Percentiles rank a stretch among this genome's conserved stretches.
Conservation (phyloP, 352 stramenopile genomes). For the Pythium utonaiense region DNA sequence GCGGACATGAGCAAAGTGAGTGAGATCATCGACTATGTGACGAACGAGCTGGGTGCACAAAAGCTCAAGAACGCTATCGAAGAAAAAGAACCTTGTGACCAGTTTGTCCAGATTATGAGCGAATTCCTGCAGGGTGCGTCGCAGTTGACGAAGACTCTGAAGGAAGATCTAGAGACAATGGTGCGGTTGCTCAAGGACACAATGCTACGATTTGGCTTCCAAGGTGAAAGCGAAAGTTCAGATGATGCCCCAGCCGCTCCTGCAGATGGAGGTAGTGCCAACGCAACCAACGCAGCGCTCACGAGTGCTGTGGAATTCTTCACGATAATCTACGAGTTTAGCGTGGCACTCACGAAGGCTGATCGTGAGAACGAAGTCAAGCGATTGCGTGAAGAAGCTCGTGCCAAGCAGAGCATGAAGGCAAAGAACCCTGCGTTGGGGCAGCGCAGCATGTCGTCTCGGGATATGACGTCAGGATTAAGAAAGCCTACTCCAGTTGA, state of each 20-base stretch:
- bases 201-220: constrained; percentile 58
- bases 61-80: constrained; percentile 77
- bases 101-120: constrained; percentile 65
- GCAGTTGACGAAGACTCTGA: constrained; percentile 29
- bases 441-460: constrained; percentile 25
- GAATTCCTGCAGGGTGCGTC: constrained; percentile 50
- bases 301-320: constrained; percentile 65
- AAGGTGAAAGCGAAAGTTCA: constrained; percentile 30
- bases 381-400: constrained; percentile 59
- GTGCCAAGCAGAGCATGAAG: constrained; percentile 46
- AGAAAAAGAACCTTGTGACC: constrained; percentile 51
- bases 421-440: constrained; percentile 18
- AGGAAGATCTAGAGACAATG: constrained; percentile 45
- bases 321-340: constrained; percentile 73
- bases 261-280: constrained; percentile 8
- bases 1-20: constrained; percentile 62
- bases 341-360: constrained; percentile 65
- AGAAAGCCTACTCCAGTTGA: constrained; percentile 8
- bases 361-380: constrained; percentile 77
- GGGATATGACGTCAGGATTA: constrained; percentile 13
- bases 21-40: constrained; percentile 59
- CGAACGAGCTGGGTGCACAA: constrained; percentile 59
- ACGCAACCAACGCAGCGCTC: constrained; percentile 22
- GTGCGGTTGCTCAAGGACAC: constrained; percentile 48
- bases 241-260: constrained; percentile 18